A percentile compares a stretch with the other conserved stretches of the same genome.
These are phyloP conservation scores for Plenodomus lindquistii DNA, from an alignment of 2,329 filamentous ascomycete species.

Conservation along the genomic window DNA sequence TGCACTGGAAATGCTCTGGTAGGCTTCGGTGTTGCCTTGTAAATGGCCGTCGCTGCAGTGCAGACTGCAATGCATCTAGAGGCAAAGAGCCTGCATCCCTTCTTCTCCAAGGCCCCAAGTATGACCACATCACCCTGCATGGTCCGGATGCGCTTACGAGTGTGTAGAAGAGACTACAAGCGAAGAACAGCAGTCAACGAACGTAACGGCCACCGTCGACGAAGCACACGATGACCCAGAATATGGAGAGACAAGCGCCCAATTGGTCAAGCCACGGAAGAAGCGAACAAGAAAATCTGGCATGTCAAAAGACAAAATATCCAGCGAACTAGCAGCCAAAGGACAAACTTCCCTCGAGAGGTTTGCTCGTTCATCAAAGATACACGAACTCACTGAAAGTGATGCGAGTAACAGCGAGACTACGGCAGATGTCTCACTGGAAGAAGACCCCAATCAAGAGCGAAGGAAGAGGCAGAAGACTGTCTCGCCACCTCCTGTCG, in stretches of 20 bases:
- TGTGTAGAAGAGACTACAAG: neutral
- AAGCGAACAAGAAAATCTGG: slow-evolving; percentile 30
- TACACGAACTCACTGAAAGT: neutral
- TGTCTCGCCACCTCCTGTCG: slow-evolving; percentile 23
- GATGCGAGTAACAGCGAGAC: neutral
- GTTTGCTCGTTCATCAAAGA: slow-evolving; percentile 25
- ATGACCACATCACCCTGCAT: slow-evolving; percentile 1
- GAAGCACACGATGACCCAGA: slow-evolving; percentile 24
- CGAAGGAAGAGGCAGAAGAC: slow-evolving; percentile 47
- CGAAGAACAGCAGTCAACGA: slow-evolving; percentile 3
- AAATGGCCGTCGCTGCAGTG: slow-evolving; percentile 45
- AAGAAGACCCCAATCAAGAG: slow-evolving; percentile 34
- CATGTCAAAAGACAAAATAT: slow-evolving; percentile 15
- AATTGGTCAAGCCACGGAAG: slow-evolving; percentile 19
- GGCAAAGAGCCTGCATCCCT: slow-evolving; percentile 43
- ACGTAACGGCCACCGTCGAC: slow-evolving; percentile 8
- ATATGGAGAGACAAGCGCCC: slow-evolving; percentile 15
- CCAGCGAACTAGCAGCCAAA: slow-evolving; percentile 6
- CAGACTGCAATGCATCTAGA: slow-evolving; percentile 45
- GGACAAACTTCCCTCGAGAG: slow-evolving; percentile 32
- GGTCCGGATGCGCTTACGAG: neutral
- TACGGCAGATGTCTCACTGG: slow-evolving; percentile 17
- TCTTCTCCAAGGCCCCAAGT: slow-evolving; percentile 42
- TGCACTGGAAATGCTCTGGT: slow-evolving; percentile 16
- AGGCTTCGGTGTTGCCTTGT: slow-evolving; percentile 13